Base-by-base conservation (phyloP, 176 grass and related monocot species). In the Oryza glumipatula region DNA sequence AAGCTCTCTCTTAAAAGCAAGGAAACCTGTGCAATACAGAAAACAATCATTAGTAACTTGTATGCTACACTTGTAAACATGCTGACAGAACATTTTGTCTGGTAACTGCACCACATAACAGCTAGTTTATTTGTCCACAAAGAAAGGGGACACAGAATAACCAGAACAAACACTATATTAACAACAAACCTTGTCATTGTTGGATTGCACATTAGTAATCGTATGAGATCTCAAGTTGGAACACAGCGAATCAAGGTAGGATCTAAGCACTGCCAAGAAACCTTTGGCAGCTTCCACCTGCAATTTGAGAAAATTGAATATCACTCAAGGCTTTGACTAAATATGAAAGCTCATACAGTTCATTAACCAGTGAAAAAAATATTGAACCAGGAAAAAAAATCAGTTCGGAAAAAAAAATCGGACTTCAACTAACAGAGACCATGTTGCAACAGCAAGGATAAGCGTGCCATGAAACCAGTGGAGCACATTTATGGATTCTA, bases 271-370 rank as follows among this genome's bases (percentile, higher is more conserved):
- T 49, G 97, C 91, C 79, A 94, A 84, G 88, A 99, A 96, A 86
- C 91, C 97, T 94, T 99, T 99, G 60, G 97, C 97, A 7, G 97
- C 92, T 94, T 99, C 97, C 65, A 94, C 94, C 94, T 99, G 87
- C 65, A 89, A 60, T 41, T 39, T 84, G 44, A 74, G 47, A 88
- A 84, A 56, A 74, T 81, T 2, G 82, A 13, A 83, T 54, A 28
- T 17, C 36, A 30, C 64, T 67, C 24, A 52, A 17, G 19, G 48
- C 19, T 74, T 74, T 65, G 17, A 76, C 72, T 43, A 47, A 68
- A 83, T 69, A 68, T 36, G 21, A 9, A 77, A 78, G 49, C 48
- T 32, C 60, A 32, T 69, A 78, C 0, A 74, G 24, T 52, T 19
- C 71, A 36, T 76, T 76, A 26, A 26, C 26, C 26, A 26, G 26